These are phyloP conservation scores for Lobosporangium transversale DNA, from an alignment of 192 early-diverging fungal genomes.

Conservation along the genomic window DNA sequence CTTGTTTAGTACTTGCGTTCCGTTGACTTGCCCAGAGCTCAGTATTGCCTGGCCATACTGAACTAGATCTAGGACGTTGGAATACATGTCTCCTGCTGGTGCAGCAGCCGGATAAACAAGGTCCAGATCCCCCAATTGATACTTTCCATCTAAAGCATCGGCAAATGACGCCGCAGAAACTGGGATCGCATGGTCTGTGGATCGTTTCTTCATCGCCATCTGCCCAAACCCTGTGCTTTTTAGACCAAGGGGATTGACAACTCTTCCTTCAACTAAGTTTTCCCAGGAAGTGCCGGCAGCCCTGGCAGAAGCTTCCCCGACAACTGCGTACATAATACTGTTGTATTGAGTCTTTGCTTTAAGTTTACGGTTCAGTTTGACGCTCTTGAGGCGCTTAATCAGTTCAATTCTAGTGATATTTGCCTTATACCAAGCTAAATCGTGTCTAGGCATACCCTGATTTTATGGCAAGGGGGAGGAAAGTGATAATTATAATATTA, in stretches of 20 bases:
- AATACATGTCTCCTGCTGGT: slow-evolving; percentile 32
- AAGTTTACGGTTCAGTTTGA: slow-evolving; percentile 5
- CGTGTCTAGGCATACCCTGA: background rate
- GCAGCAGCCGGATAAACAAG: background rate
- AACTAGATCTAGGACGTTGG: slow-evolving; percentile 22
- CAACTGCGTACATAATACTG: slow-evolving; percentile 22
- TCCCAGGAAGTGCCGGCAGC: slow-evolving; percentile 17
- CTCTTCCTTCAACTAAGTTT: slow-evolving; percentile 6
- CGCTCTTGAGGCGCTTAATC: slow-evolving; percentile 16
- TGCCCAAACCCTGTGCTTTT: slow-evolving; percentile 20
- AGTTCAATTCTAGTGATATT: slow-evolving; percentile 6
- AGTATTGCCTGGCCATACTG: slow-evolving; percentile 17
- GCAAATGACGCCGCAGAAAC: slow-evolving; percentile 13
- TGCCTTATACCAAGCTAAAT: background rate
- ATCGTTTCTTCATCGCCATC: slow-evolving; percentile 19
- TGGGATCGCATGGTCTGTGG: slow-evolving; percentile 21
- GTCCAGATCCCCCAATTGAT: slow-evolving; percentile 4
- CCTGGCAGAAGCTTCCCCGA: slow-evolving; percentile 32
- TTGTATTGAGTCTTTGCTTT: slow-evolving; percentile 2
- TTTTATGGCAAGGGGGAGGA: background rate
- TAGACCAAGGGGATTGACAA: slow-evolving; percentile 18
- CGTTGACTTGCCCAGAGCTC: slow-evolving; percentile 2
- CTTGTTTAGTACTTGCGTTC: slow-evolving; percentile 23
- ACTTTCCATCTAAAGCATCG: slow-evolving; percentile 17
- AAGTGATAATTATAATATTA: background rate